These are phyloP conservation scores for Yamadazyma dendronema DNA, from an alignment of 1,139 yeast genomes.

Conservation along the genomic window DNA sequence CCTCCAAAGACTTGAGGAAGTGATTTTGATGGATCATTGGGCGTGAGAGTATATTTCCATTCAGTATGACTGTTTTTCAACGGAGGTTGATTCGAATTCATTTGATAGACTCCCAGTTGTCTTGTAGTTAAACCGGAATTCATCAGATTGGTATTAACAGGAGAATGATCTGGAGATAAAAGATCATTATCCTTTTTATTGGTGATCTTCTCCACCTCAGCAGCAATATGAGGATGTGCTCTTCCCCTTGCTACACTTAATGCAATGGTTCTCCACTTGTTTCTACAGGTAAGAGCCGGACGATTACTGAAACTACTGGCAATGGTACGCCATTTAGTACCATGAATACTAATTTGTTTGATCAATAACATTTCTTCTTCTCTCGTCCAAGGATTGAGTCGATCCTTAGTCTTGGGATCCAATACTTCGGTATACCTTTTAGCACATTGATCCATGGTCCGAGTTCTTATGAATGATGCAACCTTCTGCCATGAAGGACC, in stretches of 20 bases:
- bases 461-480: conserved; percentile 69
- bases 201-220: conserved; percentile 37
- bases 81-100: not conserved
- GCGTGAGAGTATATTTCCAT: conserved; percentile 33
- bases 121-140: not conserved
- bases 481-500: conserved; percentile 91
- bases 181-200: conserved; percentile 15
- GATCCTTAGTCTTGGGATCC: conserved; percentile 75
- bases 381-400: conserved; percentile 76
- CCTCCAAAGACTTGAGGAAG: conserved; percentile 23
- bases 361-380: conserved; percentile 75
- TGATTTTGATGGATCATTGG: conserved; percentile 13
- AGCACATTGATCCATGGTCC: conserved; percentile 95
- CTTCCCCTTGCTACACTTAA: conserved; percentile 69
- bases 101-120: not conserved
- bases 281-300: conserved; percentile 87
- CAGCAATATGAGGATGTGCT: conserved; percentile 37
- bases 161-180: not conserved
- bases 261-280: conserved; percentile 86
- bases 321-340: conserved; percentile 91
- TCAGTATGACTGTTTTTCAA: conserved; percentile 17
- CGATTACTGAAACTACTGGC: conserved; percentile 71
- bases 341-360: conserved; percentile 62
- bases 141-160: not conserved
- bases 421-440: conserved; percentile 86